Conservation (phyloP, 1,284 basidiomycete species). For the Athelia psychrophila region DNA sequence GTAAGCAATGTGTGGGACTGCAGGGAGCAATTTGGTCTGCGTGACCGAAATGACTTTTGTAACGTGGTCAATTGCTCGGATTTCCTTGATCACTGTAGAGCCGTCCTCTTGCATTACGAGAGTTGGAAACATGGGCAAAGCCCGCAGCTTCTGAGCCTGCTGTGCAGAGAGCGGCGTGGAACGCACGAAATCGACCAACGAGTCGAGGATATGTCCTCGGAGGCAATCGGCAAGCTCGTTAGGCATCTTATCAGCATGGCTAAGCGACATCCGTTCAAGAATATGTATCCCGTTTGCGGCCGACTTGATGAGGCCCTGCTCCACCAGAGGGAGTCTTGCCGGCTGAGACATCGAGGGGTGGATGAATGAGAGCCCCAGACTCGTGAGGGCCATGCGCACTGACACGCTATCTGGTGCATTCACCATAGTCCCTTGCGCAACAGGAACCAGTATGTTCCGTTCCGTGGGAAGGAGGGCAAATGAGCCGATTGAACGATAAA, state of each 20-base stretch:
- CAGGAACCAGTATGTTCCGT: constrained; percentile 20
- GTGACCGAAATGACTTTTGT: constrained; percentile 20
- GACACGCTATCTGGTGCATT: constrained; percentile 1
- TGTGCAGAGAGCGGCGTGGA: constrained; percentile 9
- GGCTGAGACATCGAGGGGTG: constrained; percentile 14
- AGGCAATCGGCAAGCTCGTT: constrained; percentile 3
- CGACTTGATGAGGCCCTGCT: constrained; percentile 1
- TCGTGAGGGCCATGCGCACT: not conserved
- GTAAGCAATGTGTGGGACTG: constrained; percentile 20
- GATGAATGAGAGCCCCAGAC: constrained; percentile 24
- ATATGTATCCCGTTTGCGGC: not conserved
- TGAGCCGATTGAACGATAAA: constrained; percentile 18
- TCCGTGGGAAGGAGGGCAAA: constrained; percentile 28
- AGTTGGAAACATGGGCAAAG: constrained; percentile 31
- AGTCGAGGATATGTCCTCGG: constrained; percentile 10
- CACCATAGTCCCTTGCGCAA: constrained; percentile 22
- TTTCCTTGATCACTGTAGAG: not conserved
- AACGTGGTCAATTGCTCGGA: constrained; percentile 8
- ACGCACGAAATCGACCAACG: constrained; percentile 20
- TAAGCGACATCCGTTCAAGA: not conserved
- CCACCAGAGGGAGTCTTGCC: constrained; percentile 7
- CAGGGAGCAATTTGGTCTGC: constrained; percentile 25
- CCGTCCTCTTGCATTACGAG: constrained; percentile 8
- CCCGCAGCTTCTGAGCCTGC: constrained; percentile 15
- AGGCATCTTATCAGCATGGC: not conserved